Evolutionary conservation across 345 rosid genomes (phyloP).

Genomic region (Linum trigynum): DNA sequence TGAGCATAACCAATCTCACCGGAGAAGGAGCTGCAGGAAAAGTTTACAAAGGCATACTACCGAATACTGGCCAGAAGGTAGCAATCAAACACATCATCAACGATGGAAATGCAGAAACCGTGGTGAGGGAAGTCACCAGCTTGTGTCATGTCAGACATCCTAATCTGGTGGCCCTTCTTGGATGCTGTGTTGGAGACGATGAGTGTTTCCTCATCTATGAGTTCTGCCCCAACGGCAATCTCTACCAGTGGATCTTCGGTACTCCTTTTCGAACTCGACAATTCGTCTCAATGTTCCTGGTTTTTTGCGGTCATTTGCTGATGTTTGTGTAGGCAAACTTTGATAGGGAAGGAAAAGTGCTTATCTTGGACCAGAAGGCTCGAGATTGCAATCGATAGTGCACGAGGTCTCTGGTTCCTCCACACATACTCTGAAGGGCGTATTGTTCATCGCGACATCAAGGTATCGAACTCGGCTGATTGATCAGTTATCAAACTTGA

Average conservation of each 20-base stretch:
- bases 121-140: conserved; percentile 39
- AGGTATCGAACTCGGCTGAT: conserved; percentile 19
- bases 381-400: conserved; percentile 36
- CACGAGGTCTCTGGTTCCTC: conserved; percentile 39
- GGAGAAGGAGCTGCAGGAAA: conserved; percentile 57
- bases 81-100: conserved; percentile 41
- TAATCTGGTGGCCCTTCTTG: conserved; percentile 35
- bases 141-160: conserved; percentile 30
- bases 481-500: neutral
- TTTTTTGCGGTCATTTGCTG: neutral
- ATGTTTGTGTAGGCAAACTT: neutral
- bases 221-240: conserved; percentile 40
- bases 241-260: conserved; percentile 43
- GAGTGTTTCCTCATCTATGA: conserved; percentile 45
- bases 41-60: conserved; percentile 36
- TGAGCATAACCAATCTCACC: conserved; percentile 30
- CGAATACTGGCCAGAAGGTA: conserved; percentile 22
- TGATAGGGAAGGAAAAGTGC: conserved; percentile 29
- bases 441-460: conserved; percentile 47
- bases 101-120: conserved; percentile 34
- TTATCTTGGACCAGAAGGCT: conserved; percentile 45
- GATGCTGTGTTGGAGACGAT: conserved; percentile 29
- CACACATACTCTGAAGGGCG: conserved; percentile 41
- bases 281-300: neutral
- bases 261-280: neutral